A percentile compares a stretch with the other conserved stretches of the same genome.
Conservation (phyloP, 345 rosid species). For the Syzygium aromaticum region DNA sequence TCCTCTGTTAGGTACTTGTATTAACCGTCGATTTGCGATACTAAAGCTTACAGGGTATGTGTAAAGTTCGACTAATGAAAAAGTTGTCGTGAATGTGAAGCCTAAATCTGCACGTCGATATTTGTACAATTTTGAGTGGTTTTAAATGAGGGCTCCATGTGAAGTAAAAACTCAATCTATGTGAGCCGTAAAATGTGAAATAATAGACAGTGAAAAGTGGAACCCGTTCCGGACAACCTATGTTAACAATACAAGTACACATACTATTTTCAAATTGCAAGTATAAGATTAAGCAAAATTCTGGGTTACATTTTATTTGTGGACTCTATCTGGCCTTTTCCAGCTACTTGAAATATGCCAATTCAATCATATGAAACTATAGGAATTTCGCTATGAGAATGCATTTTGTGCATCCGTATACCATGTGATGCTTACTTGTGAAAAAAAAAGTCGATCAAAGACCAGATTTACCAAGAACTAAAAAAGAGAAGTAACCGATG, state of each 20-base stretch:
- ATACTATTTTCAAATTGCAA: neutral
- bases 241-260: fast-evolving
- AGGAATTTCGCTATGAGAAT: neutral
- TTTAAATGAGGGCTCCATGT: neutral
- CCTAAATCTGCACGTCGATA: no score
- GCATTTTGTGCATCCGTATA: no score
- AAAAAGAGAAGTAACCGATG: neutral
- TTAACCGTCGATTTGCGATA: neutral
- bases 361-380: fast-evolving
- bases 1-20: neutral
- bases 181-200: neutral
- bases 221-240: fast-evolving
- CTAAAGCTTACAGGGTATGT: fast-evolving
- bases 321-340: fast-evolving
- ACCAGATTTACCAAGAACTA: neutral
- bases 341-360: fast-evolving
- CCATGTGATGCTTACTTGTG: neutral
- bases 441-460: neutral
- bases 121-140: neutral
- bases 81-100: neutral
- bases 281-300: neutral
- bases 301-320: fast-evolving
- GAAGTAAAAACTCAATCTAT: neutral
- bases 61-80: neutral
- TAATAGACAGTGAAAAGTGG: neutral